Conservation (phyloP, 2,329 filamentous ascomycete species). For the Pseudogymnoascus destructans region DNA sequence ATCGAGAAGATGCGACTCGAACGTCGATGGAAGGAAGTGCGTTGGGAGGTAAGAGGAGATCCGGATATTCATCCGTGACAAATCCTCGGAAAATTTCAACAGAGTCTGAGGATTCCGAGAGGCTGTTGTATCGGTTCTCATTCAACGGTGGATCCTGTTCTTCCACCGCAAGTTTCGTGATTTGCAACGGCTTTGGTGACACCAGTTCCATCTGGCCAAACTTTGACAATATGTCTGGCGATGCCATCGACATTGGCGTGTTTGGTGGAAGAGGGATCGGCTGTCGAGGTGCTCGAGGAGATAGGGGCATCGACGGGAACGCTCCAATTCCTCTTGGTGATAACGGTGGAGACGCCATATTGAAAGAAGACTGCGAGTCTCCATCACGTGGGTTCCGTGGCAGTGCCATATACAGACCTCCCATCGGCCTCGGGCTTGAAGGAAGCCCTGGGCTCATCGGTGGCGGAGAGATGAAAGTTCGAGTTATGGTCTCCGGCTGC, state of each 20-base stretch:
- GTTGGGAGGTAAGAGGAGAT: slow-evolving; percentile 74
- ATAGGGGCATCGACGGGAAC: slow-evolving; percentile 44
- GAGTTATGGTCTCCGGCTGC: slow-evolving; percentile 17
- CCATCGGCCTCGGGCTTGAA: slow-evolving; percentile 43
- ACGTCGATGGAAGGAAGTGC: slow-evolving; percentile 76
- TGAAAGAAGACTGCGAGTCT: slow-evolving; percentile 27
- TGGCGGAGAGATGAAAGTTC: slow-evolving; percentile 28
- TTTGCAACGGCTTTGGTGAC: slow-evolving; percentile 32
- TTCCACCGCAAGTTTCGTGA: slow-evolving; percentile 27
- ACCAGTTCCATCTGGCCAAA: slow-evolving; percentile 26
- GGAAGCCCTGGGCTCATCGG: slow-evolving; percentile 49
- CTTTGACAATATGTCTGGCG: slow-evolving; percentile 26
- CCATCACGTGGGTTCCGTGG: slow-evolving; percentile 41
- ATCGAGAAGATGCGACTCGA: slow-evolving; percentile 82
- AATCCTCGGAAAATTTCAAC: slow-evolving; percentile 61
- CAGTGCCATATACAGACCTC: slow-evolving; percentile 45
- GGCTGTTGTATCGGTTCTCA: slow-evolving; percentile 12
- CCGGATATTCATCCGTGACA: slow-evolving; percentile 74
- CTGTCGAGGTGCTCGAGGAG: slow-evolving; percentile 60
- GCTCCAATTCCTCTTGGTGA: slow-evolving; percentile 43
- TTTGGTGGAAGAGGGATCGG: slow-evolving; percentile 60
- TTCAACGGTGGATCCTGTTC: slow-evolving; percentile 17
- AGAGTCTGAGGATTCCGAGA: slow-evolving; percentile 21
- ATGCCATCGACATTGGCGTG: slow-evolving; percentile 50
- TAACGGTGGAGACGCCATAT: slow-evolving; percentile 49